Percentiles rank a stretch among this genome's conserved stretches.
phyloP scores from a whole-genome alignment of 371 early-diverging fungal species.

The Rhizopus delemar region DNA sequence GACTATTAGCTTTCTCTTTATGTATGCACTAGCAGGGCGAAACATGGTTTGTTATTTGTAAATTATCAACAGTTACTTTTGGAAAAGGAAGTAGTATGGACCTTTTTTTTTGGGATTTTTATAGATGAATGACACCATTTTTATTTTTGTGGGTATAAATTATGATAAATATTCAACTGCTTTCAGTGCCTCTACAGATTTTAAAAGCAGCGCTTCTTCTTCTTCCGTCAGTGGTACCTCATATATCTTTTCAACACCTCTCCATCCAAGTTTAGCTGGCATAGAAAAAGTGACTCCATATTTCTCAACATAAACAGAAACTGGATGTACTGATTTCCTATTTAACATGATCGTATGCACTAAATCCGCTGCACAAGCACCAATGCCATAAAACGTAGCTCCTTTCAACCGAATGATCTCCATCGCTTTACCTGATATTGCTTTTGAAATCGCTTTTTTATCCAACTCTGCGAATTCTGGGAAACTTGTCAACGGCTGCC shows the following conservation, averaged over 20 bases:
- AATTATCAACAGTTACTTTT: too few species aligned
- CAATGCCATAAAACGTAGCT: constrained; percentile 87
- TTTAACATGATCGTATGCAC: constrained; percentile 70
- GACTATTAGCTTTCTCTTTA: too few species aligned
- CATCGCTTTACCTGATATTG: constrained; percentile 75
- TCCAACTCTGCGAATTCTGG: constrained; percentile 63
- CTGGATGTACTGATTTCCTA: constrained; percentile 64
- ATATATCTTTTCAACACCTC: constrained; percentile 69
- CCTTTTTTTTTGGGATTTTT: too few species aligned
- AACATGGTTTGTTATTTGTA: too few species aligned
- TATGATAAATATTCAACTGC: constrained; percentile 21
- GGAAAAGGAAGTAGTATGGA: too few species aligned
- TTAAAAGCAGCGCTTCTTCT: constrained; percentile 52
- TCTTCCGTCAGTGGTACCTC: constrained; percentile 60
- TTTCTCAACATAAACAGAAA: constrained; percentile 65
- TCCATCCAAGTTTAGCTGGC: constrained; percentile 72
- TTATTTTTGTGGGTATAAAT: too few species aligned
- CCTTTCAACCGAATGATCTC: constrained; percentile 86
- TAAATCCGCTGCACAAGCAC: constrained; percentile 74
- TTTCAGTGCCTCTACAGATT: constrained; percentile 52
- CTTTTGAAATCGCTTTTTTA: constrained; percentile 50
- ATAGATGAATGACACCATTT: too few species aligned
- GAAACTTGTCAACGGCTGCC: constrained; percentile 68
- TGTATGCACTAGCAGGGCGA: too few species aligned
- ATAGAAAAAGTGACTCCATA: constrained; percentile 67